Base-by-base conservation (phyloP, 139 green algal species). In the Haematococcus lacustris region DNA sequence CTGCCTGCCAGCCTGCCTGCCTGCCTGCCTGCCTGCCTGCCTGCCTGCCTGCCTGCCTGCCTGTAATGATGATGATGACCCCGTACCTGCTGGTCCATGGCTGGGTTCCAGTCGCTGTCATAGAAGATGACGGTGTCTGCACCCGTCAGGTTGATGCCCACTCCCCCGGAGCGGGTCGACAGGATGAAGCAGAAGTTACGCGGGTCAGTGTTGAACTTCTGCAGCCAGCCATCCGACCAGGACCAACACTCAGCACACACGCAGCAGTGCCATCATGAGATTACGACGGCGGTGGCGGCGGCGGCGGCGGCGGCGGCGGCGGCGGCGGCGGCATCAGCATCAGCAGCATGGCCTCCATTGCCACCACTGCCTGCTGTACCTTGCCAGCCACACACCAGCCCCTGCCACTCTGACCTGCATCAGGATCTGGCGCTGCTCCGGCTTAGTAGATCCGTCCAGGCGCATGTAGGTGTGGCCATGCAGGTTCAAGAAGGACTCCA, bases 111-210 rank as follows among this genome's bases (percentile, higher is more conserved):
- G 83, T 96, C 92, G 32, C 75, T 88, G 83, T 99, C 95, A 76
- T 98, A 99, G 73, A 99, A 98, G 64, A 99, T 95, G 74, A 99
- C 94, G 1, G 92, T 97, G 83, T 98, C 75, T 6, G 94, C 94
- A 3, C 94, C 94, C 0, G 91, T 97, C 28, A 99, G 90, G 89
- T 99, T 99, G 88, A 99, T 96, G 72, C 95, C 95, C 66, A 98
- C 92, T 7, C 93, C 95, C n/a, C 95, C 95, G 26, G 79, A 89
- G 69, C 95, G 87, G 1, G 94, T 98, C 28, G 88, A 96, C 66
- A 98, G 84, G 73, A 99, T 98, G 85, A 99, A 99, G 33, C 84
- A 78, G 68, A 98, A 98, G 57, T 95, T 86, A 68, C 79, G 79
- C 34, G 79, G 59, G 71, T 84, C 79, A 7, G 79, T 74, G 69